Conservation (phyloP, 305 asterid genomes). For the Fraxinus platypoda region DNA sequence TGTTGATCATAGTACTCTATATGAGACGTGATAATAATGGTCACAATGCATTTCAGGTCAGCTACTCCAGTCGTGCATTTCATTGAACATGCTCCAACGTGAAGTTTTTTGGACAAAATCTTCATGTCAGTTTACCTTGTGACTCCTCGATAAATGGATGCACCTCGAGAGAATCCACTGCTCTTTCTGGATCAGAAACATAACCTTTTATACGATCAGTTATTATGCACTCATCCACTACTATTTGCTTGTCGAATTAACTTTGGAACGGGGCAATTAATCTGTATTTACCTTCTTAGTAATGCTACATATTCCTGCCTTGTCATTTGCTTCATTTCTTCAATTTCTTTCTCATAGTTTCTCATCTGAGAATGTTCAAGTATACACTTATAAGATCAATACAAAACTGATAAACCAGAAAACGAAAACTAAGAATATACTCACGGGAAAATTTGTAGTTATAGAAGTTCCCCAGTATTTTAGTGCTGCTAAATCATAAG, state of each 20-base stretch:
- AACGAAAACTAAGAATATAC: neutral
- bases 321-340: conserved; percentile 84
- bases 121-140: conserved; percentile 51
- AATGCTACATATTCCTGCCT: conserved; percentile 86
- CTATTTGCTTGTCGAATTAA: neutral
- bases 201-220: neutral
- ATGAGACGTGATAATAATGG: too few relatives aligned
- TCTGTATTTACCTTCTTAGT: conserved; percentile 38
- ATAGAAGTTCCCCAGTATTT: conserved; percentile 86
- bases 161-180: conserved; percentile 92
- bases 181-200: conserved; percentile 56
- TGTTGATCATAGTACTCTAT: conserved; percentile 13
- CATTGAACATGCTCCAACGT: too few relatives aligned
- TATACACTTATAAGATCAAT: neutral
- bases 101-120: too few relatives aligned
- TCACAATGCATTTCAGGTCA: too few relatives aligned
- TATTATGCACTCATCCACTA: neutral
- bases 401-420: neutral
- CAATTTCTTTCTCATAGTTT: conserved; percentile 75
- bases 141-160: conserved; percentile 88
- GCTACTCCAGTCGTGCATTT: too few relatives aligned
- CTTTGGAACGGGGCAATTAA: neutral
- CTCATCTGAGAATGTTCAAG: conserved; percentile 42
- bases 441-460: conserved; percentile 79
- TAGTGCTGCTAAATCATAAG: conserved; percentile 23